phyloP scores from a whole-genome alignment of 768 basidiomycete species.

The Collybiopsis luxurians region DNA sequence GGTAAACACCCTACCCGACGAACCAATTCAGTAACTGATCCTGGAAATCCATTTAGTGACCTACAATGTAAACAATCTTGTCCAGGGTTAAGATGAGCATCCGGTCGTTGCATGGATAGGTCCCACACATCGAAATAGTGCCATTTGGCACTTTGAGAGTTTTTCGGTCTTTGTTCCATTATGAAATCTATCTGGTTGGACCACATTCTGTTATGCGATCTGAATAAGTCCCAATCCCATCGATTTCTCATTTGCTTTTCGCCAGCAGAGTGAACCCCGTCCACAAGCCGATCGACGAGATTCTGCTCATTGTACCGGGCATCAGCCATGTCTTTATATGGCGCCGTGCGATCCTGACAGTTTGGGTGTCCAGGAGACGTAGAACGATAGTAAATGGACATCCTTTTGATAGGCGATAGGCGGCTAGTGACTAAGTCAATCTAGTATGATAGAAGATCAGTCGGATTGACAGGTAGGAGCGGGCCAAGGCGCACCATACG shows the following conservation, averaged over 20 bases:
- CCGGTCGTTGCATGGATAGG: slow-evolving; percentile 21
- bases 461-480: neutral
- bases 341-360: slow-evolving; percentile 16
- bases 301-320: slow-evolving; percentile 18
- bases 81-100: slow-evolving; percentile 26
- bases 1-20: slow-evolving; percentile 20
- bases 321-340: slow-evolving; percentile 15
- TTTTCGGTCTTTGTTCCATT: slow-evolving; percentile 5
- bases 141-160: slow-evolving; percentile 19
- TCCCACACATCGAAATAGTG: slow-evolving; percentile 26
- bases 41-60: neutral
- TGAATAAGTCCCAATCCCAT: slow-evolving; percentile 28
- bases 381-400: slow-evolving; percentile 24
- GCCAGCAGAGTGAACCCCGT: slow-evolving; percentile 13
- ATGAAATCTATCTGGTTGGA: slow-evolving; percentile 14
- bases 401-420: slow-evolving; percentile 17
- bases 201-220: slow-evolving; percentile 22
- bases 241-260: slow-evolving; percentile 19
- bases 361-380: slow-evolving; percentile 23
- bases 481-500: slow-evolving; percentile 20
- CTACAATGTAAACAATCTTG: slow-evolving; percentile 27
- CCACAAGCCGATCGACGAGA: slow-evolving; percentile 18
- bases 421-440: slow-evolving; percentile 20
- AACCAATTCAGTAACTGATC: neutral
- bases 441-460: neutral